Conservation (phyloP, 805 yeast species). For the Lachancea waltii region DNA sequence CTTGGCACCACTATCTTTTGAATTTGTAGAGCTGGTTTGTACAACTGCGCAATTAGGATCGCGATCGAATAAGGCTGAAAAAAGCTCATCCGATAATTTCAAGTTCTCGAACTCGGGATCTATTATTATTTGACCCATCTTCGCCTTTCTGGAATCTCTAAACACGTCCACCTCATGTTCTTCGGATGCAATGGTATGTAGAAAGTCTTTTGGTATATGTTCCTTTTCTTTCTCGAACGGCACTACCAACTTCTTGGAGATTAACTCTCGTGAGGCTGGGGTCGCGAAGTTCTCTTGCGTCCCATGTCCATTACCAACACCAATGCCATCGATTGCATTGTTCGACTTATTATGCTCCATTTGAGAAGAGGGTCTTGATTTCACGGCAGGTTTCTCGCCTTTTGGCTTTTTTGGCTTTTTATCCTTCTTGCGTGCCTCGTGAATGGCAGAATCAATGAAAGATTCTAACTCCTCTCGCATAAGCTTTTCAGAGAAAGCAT, state of each 20-base stretch:
- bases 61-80: not conserved
- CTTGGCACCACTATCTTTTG: not conserved
- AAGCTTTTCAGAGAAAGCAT: slow-evolving; percentile 3
- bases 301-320: too few species aligned
- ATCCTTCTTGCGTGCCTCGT: slow-evolving; percentile 7
- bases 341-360: not conserved
- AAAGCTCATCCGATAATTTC: slow-evolving; percentile 9
- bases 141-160: not conserved
- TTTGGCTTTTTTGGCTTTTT: slow-evolving; percentile 1
- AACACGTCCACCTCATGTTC: slow-evolving; percentile 3
- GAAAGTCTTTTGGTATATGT: not conserved
- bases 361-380: not conserved
- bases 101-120: slow-evolving; percentile 14
- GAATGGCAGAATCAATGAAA: slow-evolving; percentile 8
- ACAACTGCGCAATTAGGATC: not conserved
- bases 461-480: slow-evolving; percentile 16
- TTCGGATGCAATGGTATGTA: not conserved
- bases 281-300: too few species aligned
- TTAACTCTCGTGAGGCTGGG: too few species aligned
- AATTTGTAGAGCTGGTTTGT: not conserved
- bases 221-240: not conserved
- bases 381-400: not conserved
- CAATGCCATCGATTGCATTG: too few species aligned
- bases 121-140: slow-evolving; percentile 10
- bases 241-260: too few species aligned